These are phyloP conservation scores for Cladosporium sp. DNA, from an alignment of 2,329 filamentous ascomycete species.

Conservation along the genomic window DNA sequence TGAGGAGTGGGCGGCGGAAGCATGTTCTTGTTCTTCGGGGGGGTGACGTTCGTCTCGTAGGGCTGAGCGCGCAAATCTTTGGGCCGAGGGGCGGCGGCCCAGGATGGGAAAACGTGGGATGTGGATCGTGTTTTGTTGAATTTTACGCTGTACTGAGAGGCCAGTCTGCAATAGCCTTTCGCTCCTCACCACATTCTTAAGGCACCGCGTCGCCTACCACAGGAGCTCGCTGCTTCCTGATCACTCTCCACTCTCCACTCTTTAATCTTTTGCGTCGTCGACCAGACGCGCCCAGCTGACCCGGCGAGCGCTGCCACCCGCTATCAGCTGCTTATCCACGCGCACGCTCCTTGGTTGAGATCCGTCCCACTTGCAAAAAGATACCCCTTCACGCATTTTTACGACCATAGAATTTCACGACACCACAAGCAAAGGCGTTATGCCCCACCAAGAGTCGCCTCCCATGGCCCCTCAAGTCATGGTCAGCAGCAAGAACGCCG, in stretches of 20 bases:
- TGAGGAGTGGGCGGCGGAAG: neutral
- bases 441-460: conserved; percentile 50
- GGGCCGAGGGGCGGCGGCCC: neutral
- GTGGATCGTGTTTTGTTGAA: neutral
- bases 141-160: neutral
- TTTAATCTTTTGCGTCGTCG: conserved; percentile 4
- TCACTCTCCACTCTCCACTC: conserved; percentile 11
- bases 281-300: conserved; percentile 4
- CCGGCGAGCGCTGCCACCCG: neutral
- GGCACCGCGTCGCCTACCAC: conserved; percentile 3
- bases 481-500: conserved; percentile 41
- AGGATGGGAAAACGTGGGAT: neutral
- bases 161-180: neutral
- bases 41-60: neutral
- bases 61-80: neutral
- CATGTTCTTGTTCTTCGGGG: no score
- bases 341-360: conserved; percentile 9
- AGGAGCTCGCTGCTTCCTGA: conserved; percentile 4
- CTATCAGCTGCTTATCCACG: conserved; percentile 10
- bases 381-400: conserved; percentile 8
- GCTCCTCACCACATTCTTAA: neutral
- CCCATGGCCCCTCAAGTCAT: conserved; percentile 44
- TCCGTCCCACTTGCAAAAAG: neutral
- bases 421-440: conserved; percentile 20
- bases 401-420: conserved; percentile 1